Conservation (phyloP, 305 asterid genomes). For the Fraxinus floribunda region DNA sequence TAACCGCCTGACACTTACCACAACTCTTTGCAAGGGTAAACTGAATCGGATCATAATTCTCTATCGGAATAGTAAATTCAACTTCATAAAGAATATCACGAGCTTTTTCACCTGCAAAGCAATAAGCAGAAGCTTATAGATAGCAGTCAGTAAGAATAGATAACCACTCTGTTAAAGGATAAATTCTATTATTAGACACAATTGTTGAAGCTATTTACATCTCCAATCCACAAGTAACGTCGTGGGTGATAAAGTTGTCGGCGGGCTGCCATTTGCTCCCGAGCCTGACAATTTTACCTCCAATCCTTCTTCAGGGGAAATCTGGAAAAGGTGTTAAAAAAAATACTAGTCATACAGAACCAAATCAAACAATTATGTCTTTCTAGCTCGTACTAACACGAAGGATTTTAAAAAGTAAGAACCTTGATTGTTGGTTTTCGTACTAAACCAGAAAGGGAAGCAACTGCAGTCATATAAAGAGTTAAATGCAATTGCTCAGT, state of each 20-base stretch:
- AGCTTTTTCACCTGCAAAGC: constrained; percentile 61
- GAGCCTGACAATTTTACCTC: constrained; percentile 70
- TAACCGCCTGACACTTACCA: constrained; percentile 46
- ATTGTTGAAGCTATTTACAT: constrained; percentile 45
- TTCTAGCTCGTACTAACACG: not conserved
- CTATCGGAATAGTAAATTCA: constrained; percentile 74
- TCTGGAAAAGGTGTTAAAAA: constrained; percentile 32
- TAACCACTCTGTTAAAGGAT: not conserved
- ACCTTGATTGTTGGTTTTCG: constrained; percentile 67
- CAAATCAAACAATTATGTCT: not conserved
- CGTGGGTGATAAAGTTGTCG: constrained; percentile 87
- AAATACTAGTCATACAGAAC: not conserved
- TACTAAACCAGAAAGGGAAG: constrained; percentile 68
- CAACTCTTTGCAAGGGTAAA: constrained; percentile 78
- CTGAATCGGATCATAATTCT: constrained; percentile 68
- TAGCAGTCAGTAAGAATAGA: constrained; percentile 16
- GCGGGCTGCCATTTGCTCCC: constrained; percentile 72
- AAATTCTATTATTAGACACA: not conserved
- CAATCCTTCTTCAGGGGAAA: constrained; percentile 73
- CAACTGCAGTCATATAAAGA: constrained; percentile 75
- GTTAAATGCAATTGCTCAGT: constrained; percentile 76
- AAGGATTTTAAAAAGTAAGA: not conserved
- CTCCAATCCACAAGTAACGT: constrained; percentile 64
- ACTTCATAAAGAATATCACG: constrained; percentile 68
- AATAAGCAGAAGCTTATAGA: constrained; percentile 25